Conservation (phyloP, 345 rosid genomes). For the Salix udensis region DNA sequence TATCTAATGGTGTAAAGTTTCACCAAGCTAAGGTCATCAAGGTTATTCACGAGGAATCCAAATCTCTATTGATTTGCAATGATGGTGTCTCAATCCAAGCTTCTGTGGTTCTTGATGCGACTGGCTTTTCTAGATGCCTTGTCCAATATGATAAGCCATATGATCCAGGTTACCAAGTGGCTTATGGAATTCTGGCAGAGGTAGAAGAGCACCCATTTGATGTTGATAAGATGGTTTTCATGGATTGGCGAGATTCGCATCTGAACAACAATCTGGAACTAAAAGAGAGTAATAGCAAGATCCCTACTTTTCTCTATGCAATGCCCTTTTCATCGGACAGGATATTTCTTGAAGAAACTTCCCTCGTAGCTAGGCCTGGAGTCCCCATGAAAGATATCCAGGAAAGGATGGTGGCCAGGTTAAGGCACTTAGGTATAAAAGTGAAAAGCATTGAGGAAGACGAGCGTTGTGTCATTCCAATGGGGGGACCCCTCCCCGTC, state of each 20-base stretch:
- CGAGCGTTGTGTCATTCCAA: conserved; percentile 86
- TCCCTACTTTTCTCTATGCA: conserved; percentile 87
- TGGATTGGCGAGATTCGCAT: conserved; percentile 99
- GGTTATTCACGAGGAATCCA: conserved; percentile 77
- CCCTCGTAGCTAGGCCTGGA: conserved; percentile 93
- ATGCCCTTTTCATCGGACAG: conserved; percentile 83
- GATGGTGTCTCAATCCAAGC: conserved; percentile 88
- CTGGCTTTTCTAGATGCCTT: conserved; percentile 92
- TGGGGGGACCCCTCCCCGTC: conserved; percentile 97
- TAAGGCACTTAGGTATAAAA: conserved; percentile 74
- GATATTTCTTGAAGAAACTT: conserved; percentile 93
- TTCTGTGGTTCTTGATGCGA: conserved; percentile 85
- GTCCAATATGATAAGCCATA: conserved; percentile 94
- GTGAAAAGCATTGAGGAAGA: conserved; percentile 85
- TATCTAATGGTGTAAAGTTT: conserved; percentile 76
- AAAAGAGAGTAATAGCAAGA: conserved; percentile 56
- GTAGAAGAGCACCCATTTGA: conserved; percentile 94
- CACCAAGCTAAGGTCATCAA: conserved; percentile 88
- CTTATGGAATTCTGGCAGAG: conserved; percentile 89
- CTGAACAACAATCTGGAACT: conserved; percentile 40
- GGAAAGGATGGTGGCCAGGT: conserved; percentile 91
- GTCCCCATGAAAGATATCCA: conserved; percentile 74
- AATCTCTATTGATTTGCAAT: conserved; percentile 72
- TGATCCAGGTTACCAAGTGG: conserved; percentile 95
- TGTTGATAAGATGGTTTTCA: conserved; percentile 88